phyloP scores from a whole-genome alignment of 257 asterid genomes.

The Solanum ossicruentum region DNA sequence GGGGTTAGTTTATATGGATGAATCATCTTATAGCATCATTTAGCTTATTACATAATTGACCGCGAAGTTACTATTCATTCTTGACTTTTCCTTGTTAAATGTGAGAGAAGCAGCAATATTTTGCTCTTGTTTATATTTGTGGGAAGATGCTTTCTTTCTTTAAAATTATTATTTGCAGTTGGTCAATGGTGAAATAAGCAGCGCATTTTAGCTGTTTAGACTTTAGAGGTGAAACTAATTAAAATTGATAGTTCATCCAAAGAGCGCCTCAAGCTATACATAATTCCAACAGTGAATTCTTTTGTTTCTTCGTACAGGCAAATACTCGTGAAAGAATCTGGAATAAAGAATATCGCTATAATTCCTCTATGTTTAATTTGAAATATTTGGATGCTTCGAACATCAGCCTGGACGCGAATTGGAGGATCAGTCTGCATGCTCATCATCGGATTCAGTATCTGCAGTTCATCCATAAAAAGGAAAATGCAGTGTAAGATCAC shows the following conservation, averaged over 20 bases:
- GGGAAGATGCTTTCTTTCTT: neutral
- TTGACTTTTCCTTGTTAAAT: neutral
- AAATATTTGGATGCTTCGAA: neutral
- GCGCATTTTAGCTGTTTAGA: neutral
- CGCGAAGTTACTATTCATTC: neutral
- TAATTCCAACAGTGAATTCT: neutral
- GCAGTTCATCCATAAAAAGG: neutral
- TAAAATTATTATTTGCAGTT: neutral
- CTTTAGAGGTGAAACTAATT: neutral
- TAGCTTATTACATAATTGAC: neutral
- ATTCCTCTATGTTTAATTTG: neutral
- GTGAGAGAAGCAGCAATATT: neutral
- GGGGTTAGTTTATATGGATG: conserved; percentile 1
- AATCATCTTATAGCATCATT: neutral
- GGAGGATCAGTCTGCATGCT: conserved; percentile 10
- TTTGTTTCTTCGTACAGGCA: neutral
- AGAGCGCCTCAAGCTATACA: neutral
- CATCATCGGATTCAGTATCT: conserved; percentile 18
- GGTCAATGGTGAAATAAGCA: neutral
- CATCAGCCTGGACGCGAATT: neutral
- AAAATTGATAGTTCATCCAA: neutral
- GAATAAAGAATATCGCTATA: neutral
- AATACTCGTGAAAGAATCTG: neutral
- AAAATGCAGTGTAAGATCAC: neutral
- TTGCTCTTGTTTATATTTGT: neutral